phyloP scores from a whole-genome alignment of 2,329 filamentous ascomycete genomes.

The Colletotrichum orchidophilum region DNA sequence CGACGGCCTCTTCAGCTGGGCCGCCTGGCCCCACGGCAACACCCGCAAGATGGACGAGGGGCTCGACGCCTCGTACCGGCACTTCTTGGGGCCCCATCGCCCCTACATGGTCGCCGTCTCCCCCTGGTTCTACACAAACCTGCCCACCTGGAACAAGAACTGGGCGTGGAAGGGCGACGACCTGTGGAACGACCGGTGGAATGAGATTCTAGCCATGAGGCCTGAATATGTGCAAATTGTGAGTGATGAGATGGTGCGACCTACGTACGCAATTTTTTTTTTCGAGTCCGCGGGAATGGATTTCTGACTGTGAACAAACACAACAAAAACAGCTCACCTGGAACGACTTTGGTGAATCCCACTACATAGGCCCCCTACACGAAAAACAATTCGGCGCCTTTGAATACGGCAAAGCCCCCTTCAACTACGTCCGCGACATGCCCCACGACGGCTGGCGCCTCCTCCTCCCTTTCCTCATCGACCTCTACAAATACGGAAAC shows the following conservation, averaged over 20 bases:
- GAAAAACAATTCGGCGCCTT: slow-evolving; percentile 29
- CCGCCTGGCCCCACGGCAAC: slow-evolving; percentile 46
- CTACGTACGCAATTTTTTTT: too few species aligned
- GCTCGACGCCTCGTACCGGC: slow-evolving; percentile 35
- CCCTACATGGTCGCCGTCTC: slow-evolving; percentile 63
- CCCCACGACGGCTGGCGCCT: slow-evolving; percentile 61
- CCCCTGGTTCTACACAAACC: slow-evolving; percentile 69
- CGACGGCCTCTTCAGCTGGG: slow-evolving; percentile 50
- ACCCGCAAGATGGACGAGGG: slow-evolving; percentile 32
- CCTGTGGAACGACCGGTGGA: slow-evolving; percentile 69
- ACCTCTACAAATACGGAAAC: slow-evolving; percentile 44
- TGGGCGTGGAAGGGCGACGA: slow-evolving; percentile 70
- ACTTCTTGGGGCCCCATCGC: slow-evolving; percentile 19
- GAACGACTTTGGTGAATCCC: slow-evolving; percentile 63
- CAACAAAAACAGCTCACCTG: slow-evolving; percentile 39
- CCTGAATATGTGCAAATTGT: slow-evolving; percentile 58
- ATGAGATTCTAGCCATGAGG: slow-evolving; percentile 56
- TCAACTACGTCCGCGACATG: slow-evolving; percentile 56
- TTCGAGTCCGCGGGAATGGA: too few species aligned
- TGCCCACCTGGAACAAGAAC: slow-evolving; percentile 65
- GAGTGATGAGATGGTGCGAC: slow-evolving; percentile 42
- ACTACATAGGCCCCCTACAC: slow-evolving; percentile 61
- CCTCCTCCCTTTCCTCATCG: slow-evolving; percentile 51
- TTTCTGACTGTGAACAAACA: too few species aligned
- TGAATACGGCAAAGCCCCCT: slow-evolving; percentile 35